These are phyloP conservation scores for Avena sativa DNA, from an alignment of 176 grass and related monocot species.

Conservation along the genomic window DNA sequence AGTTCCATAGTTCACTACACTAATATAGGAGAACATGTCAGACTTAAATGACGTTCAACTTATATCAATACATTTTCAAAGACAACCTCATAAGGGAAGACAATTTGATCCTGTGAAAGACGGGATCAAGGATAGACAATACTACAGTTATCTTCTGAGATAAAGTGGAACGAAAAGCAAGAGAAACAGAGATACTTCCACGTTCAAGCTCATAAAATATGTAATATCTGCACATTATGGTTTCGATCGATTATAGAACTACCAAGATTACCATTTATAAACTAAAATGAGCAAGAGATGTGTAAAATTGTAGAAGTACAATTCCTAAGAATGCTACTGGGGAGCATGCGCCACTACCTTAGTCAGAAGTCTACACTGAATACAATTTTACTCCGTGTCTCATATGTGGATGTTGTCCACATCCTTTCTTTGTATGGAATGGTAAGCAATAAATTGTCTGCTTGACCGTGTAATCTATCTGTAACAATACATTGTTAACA, in stretches of 20 bases:
- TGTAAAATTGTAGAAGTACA: conserved; percentile 8
- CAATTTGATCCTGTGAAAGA: conserved; percentile 81
- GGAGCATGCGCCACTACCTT: conserved; percentile 69
- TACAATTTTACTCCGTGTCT: conserved; percentile 78
- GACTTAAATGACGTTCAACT: conserved; percentile 10
- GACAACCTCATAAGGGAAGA: conserved; percentile 94
- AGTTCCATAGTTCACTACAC: conserved; percentile 17
- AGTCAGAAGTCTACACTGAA: conserved; percentile 79
- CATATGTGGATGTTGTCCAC: conserved; percentile 73
- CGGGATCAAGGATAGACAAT: conserved; percentile 63
- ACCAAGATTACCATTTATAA: conserved; percentile 4
- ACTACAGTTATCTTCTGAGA: conserved; percentile 7
- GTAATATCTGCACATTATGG: neutral
- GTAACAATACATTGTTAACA: conserved; percentile 8
- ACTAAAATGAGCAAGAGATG: neutral
- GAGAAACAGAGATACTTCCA: conserved; percentile 20
- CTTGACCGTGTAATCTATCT: conserved; percentile 26
- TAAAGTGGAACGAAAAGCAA: conserved; percentile 14
- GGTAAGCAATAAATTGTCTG: conserved; percentile 51
- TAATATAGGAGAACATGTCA: conserved; percentile 20
- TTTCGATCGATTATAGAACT: neutral
- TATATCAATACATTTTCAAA: conserved; percentile 80
- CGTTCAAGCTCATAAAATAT: conserved; percentile 13
- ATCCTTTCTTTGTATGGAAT: conserved; percentile 95
- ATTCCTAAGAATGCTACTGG: neutral